Evolutionary conservation across 345 rosid species (phyloP), one percentile per base, ranked within the genome.

Genomic region (Cardamine chenopodiifolia): DNA sequence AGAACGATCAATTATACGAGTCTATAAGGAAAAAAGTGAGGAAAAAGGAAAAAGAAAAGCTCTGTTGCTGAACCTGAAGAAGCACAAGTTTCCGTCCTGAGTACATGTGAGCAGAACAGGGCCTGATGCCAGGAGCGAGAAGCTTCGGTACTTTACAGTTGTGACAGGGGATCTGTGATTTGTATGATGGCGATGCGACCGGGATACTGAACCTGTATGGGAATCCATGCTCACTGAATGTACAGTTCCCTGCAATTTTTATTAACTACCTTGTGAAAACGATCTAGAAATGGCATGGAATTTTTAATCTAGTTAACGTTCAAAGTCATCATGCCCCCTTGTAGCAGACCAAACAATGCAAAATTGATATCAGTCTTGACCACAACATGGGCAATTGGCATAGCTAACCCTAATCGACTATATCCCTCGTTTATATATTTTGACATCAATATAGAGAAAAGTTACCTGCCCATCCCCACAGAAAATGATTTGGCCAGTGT

Each of bases 401-500:
- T 52, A 75, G 5, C 13, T 3, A 68, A 42, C 35, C 49, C 5
- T 40, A 53, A 62, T 10, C 11, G 64, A 76, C 39, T n/a, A 62
- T 35, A 19, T 20, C 15, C 48, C 20, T 68, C 11, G 28, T 34
- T 62, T 45, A 23, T 29, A 68, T 31, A 49, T 17, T 18, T 37
- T 40, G 28, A 48, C 26, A 57, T 54, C 29, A 22, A 29, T 56
- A 49, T 9, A 62, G n/a, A 48, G 69, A 66, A 71, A 37, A 44
- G 10, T 71, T 57, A 87, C 99, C 89, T 85, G 90, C 20, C 82
- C 90, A 85, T 95, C 99, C 34, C 99, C 97, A 62, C 99, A 91
- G 85, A 95, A 95, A 71, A 95, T 82, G 34, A 90, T 87, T 26
- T 90, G 95, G 83, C 99, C 97, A 45, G 99, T 86, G 81, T 95